Evolutionary conservation across 2,329 filamentous ascomycete genomes (phyloP).

Genomic region (Calonectria fujianensis): DNA sequence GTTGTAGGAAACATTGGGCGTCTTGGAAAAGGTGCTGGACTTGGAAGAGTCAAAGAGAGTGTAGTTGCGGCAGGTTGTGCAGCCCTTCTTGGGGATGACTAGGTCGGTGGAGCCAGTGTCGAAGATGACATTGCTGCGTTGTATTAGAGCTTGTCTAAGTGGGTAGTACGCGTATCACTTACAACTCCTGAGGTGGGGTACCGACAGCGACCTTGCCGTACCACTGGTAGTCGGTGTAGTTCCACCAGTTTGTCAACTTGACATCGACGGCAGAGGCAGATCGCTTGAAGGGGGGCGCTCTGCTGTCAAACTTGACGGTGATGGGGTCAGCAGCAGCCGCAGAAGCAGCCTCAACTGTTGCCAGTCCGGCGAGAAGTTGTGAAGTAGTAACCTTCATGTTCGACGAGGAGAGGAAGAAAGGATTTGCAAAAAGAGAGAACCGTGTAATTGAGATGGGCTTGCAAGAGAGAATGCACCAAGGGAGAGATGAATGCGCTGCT

Average conservation of each 20-base stretch:
- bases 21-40: constrained; percentile 55
- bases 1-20: constrained; percentile 44
- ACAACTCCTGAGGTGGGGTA: constrained; percentile 55
- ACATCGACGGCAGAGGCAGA: constrained; percentile 36
- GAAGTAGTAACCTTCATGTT: constrained; percentile 32
- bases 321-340: constrained; percentile 26
- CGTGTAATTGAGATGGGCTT: background rate
- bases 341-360: constrained; percentile 12
- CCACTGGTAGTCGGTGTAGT: constrained; percentile 44
- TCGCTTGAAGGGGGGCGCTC: constrained; percentile 15
- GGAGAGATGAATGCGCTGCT: background rate
- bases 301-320: constrained; percentile 34
- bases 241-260: constrained; percentile 43
- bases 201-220: constrained; percentile 48
- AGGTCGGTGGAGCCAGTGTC: constrained; percentile 58
- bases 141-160: background rate
- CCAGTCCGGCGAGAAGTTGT: constrained; percentile 22
- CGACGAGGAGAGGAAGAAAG: background rate
- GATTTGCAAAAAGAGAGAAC: too few relatives aligned
- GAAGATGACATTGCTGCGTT: constrained; percentile 56
- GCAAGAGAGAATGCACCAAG: background rate
- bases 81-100: constrained; percentile 55
- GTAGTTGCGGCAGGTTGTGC: constrained; percentile 53
- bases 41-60: constrained; percentile 53
- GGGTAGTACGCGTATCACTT: constrained; percentile 37